phyloP scores from a whole-genome alignment of 345 rosid species.

The Rhodamnia rubescens region DNA sequence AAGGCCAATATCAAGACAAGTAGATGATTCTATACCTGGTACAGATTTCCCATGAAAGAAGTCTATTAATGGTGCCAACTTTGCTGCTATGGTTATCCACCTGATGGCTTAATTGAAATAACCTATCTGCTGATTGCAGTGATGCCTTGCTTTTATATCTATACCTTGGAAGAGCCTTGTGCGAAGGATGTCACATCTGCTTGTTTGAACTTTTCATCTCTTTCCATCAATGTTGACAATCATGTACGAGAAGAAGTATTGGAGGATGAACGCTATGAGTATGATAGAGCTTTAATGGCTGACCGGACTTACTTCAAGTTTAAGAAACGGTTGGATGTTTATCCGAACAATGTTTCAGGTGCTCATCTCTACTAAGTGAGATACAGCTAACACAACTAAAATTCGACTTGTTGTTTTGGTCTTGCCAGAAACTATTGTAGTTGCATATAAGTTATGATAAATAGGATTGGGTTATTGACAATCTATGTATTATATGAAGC shows the following conservation, averaged over 20 bases:
- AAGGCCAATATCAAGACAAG: neutral
- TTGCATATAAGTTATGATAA: neutral
- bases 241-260: conserved; percentile 43
- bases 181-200: conserved; percentile 28
- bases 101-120: neutral
- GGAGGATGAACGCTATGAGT: conserved; percentile 71
- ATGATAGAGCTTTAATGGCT: conserved; percentile 68
- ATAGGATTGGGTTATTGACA: neutral
- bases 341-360: conserved; percentile 97
- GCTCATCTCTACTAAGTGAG: neutral
- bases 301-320: conserved; percentile 90
- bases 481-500: neutral
- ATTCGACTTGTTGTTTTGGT: neutral
- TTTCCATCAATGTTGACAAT: conserved; percentile 37
- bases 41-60: neutral
- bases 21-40: neutral
- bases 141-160: conserved; percentile 83
- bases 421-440: neutral
- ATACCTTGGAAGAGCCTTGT: conserved; percentile 34
- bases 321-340: conserved; percentile 64
- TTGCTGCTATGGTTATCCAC: neutral
- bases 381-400: neutral
- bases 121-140: conserved; percentile 24
- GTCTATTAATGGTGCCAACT: neutral
- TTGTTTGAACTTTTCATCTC: conserved; percentile 24